Conservation (phyloP, 2,329 filamentous ascomycete genomes). For the Cadophora sp. region DNA sequence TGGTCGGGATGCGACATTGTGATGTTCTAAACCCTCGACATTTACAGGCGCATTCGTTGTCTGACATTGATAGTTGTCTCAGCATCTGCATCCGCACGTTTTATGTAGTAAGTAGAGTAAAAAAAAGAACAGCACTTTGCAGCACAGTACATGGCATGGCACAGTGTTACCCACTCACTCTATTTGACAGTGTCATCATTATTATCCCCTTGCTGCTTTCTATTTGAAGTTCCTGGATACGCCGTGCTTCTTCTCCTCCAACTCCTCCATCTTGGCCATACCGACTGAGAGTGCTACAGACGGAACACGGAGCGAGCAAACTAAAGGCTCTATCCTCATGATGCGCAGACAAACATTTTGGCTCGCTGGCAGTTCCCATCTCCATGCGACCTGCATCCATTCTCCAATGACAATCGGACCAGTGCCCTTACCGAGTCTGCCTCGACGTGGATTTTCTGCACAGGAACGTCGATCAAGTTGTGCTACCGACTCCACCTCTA, state of each 20-base stretch:
- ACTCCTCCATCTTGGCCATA: neutral
- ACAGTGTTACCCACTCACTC: neutral
- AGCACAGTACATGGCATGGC: neutral
- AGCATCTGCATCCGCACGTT: slow-evolving; percentile 12
- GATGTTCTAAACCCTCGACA: neutral
- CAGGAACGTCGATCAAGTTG: slow-evolving; percentile 19
- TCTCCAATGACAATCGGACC: slow-evolving; percentile 30
- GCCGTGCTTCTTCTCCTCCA: neutral
- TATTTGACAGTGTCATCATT: neutral
- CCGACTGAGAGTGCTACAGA: slow-evolving; percentile 1
- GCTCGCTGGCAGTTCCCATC: slow-evolving; percentile 15
- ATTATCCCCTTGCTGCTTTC: neutral
- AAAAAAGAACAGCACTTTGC: slow-evolving; percentile 3
- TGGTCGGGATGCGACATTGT: slow-evolving; percentile 3
- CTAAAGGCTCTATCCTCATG: slow-evolving; percentile 5
- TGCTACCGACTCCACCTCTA: slow-evolving; percentile 15
- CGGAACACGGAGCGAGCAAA: slow-evolving; percentile 7
- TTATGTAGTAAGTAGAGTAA: neutral
- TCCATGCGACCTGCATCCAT: slow-evolving; percentile 4
- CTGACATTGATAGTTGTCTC: slow-evolving; percentile 7
- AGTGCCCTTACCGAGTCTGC: slow-evolving; percentile 21
- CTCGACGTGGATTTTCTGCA: slow-evolving; percentile 19
- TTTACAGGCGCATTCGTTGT: slow-evolving; percentile 1
- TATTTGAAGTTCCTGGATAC: neutral
- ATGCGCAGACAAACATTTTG: slow-evolving; percentile 7